Base-by-base conservation (phyloP, 257 asterid genomes). In the Solanum megistacrolobum region DNA sequence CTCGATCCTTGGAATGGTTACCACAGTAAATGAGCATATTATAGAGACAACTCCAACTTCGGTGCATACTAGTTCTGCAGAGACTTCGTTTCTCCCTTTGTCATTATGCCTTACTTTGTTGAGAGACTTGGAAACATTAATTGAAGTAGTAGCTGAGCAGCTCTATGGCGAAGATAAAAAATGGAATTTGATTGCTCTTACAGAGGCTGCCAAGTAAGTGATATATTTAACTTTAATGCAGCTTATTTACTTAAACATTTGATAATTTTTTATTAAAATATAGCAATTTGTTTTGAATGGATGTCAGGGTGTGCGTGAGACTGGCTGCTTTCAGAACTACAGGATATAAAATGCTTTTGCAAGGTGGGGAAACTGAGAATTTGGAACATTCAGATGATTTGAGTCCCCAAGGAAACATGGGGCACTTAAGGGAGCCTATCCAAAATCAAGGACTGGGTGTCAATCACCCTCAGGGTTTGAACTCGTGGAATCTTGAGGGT, bases 301-400 rank as follows among this genome's bases (percentile, higher is more conserved):
- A 89, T 85, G 86, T 85, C 96, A 97, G 99, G 95, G 98, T 88
- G 72, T 78, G 94, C 66, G 94, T 97, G 71, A 94, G 99, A 92
- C 85, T 96, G 90, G 96, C 98, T 32, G 83, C 89, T 83, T 89
- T 96, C 78, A 90, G 87, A 83, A 93, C 86, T 83, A 94, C 93
- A 85, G 98, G 99, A 86, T 96, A 95, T 92, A 95, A 94, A 90
- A 93, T 97, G 98, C 98, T 97, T 91, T 92, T 97, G 93, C 99
- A 91, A 52, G 98, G 98, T 86, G 99, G 99, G 66, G 99, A 96
- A 92, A 92, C 91, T 87, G 62, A 81, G 86, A 94, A 96, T 74
- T 89, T 82, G 25, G 89, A 91, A 39, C 90, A 83, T 83, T 83
- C 90, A 36, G 91, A 90, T 83, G 92, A 87, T 90, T 55, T 83